Base-by-base conservation (phyloP, 169 alveolate species). In the Plasmodium gonderi region DNA sequence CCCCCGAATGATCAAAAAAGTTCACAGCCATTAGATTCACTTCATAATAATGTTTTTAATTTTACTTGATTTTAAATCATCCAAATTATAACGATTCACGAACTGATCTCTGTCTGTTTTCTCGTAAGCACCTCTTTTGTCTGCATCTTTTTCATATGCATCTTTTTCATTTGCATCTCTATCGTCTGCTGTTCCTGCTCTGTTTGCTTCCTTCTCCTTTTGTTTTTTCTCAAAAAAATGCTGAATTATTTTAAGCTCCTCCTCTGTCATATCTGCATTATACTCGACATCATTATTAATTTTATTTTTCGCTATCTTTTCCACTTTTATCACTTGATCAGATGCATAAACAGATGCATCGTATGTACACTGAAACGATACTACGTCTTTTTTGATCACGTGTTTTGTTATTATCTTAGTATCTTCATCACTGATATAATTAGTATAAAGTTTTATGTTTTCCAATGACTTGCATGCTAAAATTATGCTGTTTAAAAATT, bases 171-270 rank as follows among this genome's bases (percentile, higher is more conserved):
- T 45, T 45, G 6, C 11, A 6, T 11, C 11, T 45, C 11, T 45
- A 7, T 45, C 11, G 6, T 6, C 54, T 45, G 6, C n/a, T 45
- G 54, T 45, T 45, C 11, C 11, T 45, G n/a, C 54, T 45, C 14
- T 42, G 20, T 69, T 29, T 42, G 23, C 49, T 69, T 20, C 54
- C 51, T 33, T n/a, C 29, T 26, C 40, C 4, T 82, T 82, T 75
- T 85, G 85, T 75, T 75, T 33, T 85, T 75, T 72, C 67, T 75
- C 67, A 78, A 85, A 72, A 49, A 75, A 85, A n/a, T 85, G n/a
- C 47, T 74, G 64, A 85, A 85, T 85, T 75, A 75, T 33, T 36
- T 85, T 72, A 14, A 9, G 26, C 68, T 85, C 92, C 12, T 60
- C 29, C 12, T 74, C 80, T 26, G 79, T 85, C 67, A 85, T 17